Conservation (phyloP, 1,284 basidiomycete genomes). For the Earliella scabrosa region DNA sequence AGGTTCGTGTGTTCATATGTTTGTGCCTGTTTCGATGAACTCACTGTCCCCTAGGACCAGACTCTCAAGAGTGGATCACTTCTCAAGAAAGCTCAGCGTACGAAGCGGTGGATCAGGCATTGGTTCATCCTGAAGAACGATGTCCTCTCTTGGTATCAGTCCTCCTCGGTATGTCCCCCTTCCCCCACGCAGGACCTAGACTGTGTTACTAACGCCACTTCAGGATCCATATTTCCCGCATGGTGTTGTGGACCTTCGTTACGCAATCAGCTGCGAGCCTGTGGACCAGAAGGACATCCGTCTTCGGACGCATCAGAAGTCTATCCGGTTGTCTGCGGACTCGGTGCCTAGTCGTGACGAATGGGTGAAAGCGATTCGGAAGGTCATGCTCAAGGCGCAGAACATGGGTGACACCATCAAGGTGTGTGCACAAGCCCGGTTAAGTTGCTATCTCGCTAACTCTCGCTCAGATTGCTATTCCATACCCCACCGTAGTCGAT, state of each 20-base stretch:
- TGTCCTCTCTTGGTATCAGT: conserved; percentile 93
- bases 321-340: conserved; percentile 75
- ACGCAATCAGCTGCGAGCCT: conserved; percentile 87
- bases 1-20: conserved; percentile 59
- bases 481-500: conserved; percentile 87
- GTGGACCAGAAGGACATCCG: conserved; percentile 76
- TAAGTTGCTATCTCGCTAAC: too few relatives aligned
- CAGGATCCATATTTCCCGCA: conserved; percentile 97
- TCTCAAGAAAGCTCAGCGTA: conserved; percentile 83
- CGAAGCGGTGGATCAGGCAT: conserved; percentile 88
- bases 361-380: conserved; percentile 93
- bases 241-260: conserved; percentile 92
- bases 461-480: conserved; percentile 91
- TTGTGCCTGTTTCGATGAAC: too few relatives aligned
- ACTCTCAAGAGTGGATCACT: conserved; percentile 86
- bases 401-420: conserved; percentile 96
- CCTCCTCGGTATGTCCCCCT: conserved; percentile 69
- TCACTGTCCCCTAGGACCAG: conserved; percentile 63
- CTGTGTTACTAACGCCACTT: neutral
- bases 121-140: conserved; percentile 97
- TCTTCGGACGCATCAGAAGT: conserved; percentile 80
- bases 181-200: too few relatives aligned
- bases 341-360: conserved; percentile 83
- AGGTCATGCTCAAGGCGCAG: conserved; percentile 93
- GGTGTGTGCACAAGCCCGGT: conserved; percentile 43